Conservation (phyloP, 2,329 filamentous ascomycete species). For the Paraphaeosphaeria minitans region DNA sequence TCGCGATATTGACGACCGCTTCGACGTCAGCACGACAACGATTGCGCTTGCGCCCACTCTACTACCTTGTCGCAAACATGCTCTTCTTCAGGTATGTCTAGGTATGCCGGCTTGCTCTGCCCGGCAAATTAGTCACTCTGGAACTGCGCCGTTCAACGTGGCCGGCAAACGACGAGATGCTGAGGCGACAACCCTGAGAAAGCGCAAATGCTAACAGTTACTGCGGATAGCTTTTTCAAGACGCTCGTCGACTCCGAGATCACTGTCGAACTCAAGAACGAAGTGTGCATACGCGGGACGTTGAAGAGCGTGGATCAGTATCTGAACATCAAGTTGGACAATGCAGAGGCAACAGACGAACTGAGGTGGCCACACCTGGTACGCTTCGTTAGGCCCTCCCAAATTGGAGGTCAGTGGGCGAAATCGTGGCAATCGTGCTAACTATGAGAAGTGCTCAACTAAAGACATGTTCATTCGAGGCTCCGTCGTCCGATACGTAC, state of each 20-base stretch:
- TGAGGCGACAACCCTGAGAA: not conserved
- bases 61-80: slow-evolving; percentile 40
- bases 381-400: slow-evolving; percentile 19
- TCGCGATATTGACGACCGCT: slow-evolving; percentile 7
- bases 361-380: slow-evolving; percentile 93
- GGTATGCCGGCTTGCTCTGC: not conserved
- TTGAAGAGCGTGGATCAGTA: slow-evolving; percentile 99
- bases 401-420: not conserved
- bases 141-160: too few relatives aligned
- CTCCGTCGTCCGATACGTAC: slow-evolving; percentile 90
- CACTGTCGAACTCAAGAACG: slow-evolving; percentile 98
- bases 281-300: slow-evolving; percentile 93
- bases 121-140: not conserved
- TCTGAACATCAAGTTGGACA: slow-evolving; percentile 98
- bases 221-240: slow-evolving; percentile 78
- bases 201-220: slow-evolving; percentile 4
- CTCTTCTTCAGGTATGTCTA: slow-evolving; percentile 58
- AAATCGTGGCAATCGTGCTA: not conserved
- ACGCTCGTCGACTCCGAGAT: slow-evolving; percentile 97
- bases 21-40: slow-evolving; percentile 1
- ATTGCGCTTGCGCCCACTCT: not conserved
- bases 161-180: not conserved
- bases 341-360: slow-evolving; percentile 91
- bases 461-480: slow-evolving; percentile 97
- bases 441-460: slow-evolving; percentile 66